Base-by-base conservation (phyloP, 176 grass and related monocot genomes). In the Lolium multiflorum region DNA sequence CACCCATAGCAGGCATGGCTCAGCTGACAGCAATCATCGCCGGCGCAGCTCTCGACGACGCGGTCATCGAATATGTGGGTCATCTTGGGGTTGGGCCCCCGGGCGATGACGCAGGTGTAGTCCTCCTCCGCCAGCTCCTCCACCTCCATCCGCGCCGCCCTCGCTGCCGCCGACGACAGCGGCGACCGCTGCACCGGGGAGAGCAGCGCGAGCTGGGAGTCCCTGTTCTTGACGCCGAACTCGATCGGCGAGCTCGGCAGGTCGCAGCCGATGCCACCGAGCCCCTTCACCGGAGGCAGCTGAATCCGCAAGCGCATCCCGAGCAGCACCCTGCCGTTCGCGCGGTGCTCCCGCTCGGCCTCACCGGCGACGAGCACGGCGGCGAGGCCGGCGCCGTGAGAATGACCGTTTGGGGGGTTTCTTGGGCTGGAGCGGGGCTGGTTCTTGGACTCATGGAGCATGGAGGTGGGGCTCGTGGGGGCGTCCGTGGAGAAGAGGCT, bases 31-130 rank as follows among this genome's bases (percentile, higher is more conserved):
- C 43, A 85, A 60, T 75, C 79, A 74, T 57, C 79, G n/a, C 64
- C 47, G 6, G 68, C 58, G 25, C 28, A 49, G 83, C 92, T 94
- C 83, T 86, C 92, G 24, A 94, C 73, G 81, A 94, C 79, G 51
- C 80, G 85, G 75, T 91, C 90, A 63, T 91, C 92, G 59, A 94
- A 91, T 72, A 94, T 94, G 83, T 94, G 92, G 4, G 81, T 94
- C 73, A 85, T 94, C 83, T 38, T 91, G 22, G 92, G 89, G 55
- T 89, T 91, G 9, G 92, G 81, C 15, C 92, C 89, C 13, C 87
- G 76, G 18, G 86, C 78, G 61, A 94, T 94, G 86, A 94, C 83
- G 74, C 92, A 91, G 69, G 92, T 94, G 86, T 94, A 94, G 54
- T 94, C 89, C 74, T 84, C 89, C 24, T 59, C 56, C 56, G 89